Evolutionary conservation across 208 protist genomes (phyloP), one percentile per base, ranked within the genome.

Genomic region (Acanthamoeba lenticulata): DNA sequence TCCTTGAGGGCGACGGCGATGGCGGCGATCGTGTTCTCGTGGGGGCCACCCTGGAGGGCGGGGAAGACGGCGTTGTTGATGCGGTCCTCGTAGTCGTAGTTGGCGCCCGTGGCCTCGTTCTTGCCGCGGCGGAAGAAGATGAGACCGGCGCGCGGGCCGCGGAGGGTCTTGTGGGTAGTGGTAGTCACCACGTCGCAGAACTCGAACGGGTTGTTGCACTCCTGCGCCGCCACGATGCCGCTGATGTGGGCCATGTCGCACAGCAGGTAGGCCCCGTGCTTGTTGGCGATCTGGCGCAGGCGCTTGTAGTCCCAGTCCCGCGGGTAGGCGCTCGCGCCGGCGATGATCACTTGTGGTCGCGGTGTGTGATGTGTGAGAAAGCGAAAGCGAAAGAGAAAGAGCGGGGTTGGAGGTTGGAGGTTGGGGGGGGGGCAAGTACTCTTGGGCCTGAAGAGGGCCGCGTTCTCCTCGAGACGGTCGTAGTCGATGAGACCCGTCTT

Each of bases 111-210:
- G 85, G 83, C 89, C 13, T 32, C 40, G 21, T 81, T 65, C 42
- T 24, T 47, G 77, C 98, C 98, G 94, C 99, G 98, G 52, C 98
- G 96, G 97, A 97, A 99, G 96, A 99, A 99, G 95, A 99, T 99
- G 86, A 99, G 97, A 85, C 99, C 99, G 40, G 98, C 96, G 77
- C 99, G 97, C 34, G 99, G 99, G n/a, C 99, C 99, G 91, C 99
- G 98, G 2, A 99, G 97, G 36, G 99, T 99, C 98, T 99, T 99
- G 98, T 99, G 99, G 40, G 99, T 99, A 40, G 99, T 99, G n/a
- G 99, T 99, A n/a, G 99, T 99, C 45, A 99, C 99, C 47, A 99
- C 96, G 96, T 99, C 99, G 57, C 97, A 99, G 95, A 98, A 98
- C 6, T 98, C 96, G 94, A 99, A 99, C 13, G 99, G 99, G 27